These are phyloP conservation scores for Begonia fuchsioides DNA, from an alignment of 306 rosid species.

Conservation along the genomic window DNA sequence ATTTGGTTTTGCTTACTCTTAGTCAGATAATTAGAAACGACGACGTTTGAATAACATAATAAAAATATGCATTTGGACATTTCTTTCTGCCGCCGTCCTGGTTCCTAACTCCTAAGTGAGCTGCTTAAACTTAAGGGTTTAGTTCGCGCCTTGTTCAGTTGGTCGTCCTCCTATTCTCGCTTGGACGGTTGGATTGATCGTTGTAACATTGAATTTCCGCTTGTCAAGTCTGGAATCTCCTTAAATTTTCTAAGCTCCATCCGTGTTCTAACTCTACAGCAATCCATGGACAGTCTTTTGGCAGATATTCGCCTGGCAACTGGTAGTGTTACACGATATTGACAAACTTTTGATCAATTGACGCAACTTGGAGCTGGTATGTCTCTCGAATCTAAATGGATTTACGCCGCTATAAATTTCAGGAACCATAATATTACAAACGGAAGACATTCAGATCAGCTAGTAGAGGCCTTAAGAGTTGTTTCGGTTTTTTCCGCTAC, in stretches of 20 bases:
- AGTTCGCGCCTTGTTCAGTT: background rate
- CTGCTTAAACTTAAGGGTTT: background rate
- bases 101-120: too few relatives aligned
- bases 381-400: constrained; percentile 61
- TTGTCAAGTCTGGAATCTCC: constrained; percentile 14
- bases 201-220: constrained; percentile 14
- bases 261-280: constrained; percentile 27
- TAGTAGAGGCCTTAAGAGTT: constrained; percentile 27
- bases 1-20: too few relatives aligned
- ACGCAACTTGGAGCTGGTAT: constrained; percentile 48
- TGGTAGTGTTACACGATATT: constrained; percentile 15
- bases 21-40: too few relatives aligned
- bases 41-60: background rate
- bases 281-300: constrained; percentile 29
- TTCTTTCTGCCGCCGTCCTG: background rate
- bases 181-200: background rate
- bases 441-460: constrained; percentile 37
- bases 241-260: constrained; percentile 15
- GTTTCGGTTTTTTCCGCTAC: constrained; percentile 48
- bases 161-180: background rate
- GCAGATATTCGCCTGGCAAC: constrained; percentile 24
- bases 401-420: constrained; percentile 41
- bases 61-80: background rate
- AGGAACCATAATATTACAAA: constrained; percentile 17
- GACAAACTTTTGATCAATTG: constrained; percentile 25